Evolutionary conservation across 2,329 filamentous ascomycete species (phyloP).

Genomic region (Neoarthrinium moseri): DNA sequence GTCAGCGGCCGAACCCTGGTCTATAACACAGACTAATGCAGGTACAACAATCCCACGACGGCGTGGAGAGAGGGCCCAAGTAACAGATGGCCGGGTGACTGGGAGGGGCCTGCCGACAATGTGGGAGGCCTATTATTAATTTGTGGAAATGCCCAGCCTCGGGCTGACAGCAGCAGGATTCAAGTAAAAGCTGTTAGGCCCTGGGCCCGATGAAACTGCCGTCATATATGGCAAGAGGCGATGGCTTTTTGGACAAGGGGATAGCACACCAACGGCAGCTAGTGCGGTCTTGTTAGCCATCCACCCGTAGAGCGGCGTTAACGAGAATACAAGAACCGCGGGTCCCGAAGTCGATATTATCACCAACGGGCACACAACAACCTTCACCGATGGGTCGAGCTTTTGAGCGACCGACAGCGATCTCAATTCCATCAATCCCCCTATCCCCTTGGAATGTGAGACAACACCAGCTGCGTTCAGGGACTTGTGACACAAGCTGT

Average conservation of each 20-base stretch:
- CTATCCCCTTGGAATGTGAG: constrained; percentile 4
- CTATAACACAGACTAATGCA: constrained; percentile 12
- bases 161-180: background rate
- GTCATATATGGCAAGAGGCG: background rate
- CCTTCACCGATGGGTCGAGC: background rate
- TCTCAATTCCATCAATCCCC: background rate
- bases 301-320: too few relatives aligned
- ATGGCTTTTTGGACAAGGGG: background rate
- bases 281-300: too few relatives aligned
- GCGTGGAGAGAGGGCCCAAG: too few relatives aligned
- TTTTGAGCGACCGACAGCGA: background rate
- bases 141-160: background rate
- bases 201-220: constrained; percentile 1
- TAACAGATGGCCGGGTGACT: background rate
- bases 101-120: background rate
- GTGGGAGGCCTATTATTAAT: background rate
- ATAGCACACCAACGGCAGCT: background rate
- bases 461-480: constrained; percentile 5
- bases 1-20: constrained; percentile 2
- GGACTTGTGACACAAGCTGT: background rate
- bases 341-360: background rate
- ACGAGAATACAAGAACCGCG: too few relatives aligned
- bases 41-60: constrained; percentile 8
- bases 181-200: background rate
- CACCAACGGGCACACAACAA: background rate